Conservation (phyloP, 1,139 yeast species). For the Lodderomyces beijingensis region DNA sequence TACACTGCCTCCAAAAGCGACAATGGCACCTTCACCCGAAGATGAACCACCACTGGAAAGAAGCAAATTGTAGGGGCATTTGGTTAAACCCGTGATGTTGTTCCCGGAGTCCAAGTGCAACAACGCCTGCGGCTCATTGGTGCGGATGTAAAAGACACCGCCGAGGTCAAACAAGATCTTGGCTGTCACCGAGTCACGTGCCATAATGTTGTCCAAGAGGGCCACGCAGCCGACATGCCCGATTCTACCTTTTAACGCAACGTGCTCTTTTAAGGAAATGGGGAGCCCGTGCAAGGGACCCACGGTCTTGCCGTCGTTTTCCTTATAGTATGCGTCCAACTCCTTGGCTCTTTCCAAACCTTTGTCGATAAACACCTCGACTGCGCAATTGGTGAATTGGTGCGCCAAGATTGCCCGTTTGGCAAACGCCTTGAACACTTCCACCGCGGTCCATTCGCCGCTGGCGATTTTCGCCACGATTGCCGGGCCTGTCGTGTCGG, state of each 20-base stretch:
- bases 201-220: constrained; percentile 44
- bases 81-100: constrained; percentile 30
- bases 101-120: constrained; percentile 37
- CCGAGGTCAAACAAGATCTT: constrained; percentile 24
- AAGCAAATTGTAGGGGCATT: constrained; percentile 27
- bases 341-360: constrained; percentile 26
- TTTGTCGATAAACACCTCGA: constrained; percentile 33
- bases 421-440: constrained; percentile 47
- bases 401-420: constrained; percentile 47
- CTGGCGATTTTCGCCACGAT: constrained; percentile 33
- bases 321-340: constrained; percentile 24
- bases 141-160: constrained; percentile 31
- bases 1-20: constrained; percentile 35
- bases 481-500: constrained; percentile 37
- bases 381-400: constrained; percentile 37
- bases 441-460: constrained; percentile 35
- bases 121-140: constrained; percentile 35
- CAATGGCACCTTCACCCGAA: constrained; percentile 37
- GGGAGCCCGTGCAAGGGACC: constrained; percentile 41
- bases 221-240: constrained; percentile 64
- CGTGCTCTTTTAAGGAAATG: constrained; percentile 48
- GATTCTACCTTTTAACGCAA: constrained; percentile 51
- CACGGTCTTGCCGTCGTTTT: constrained; percentile 17
- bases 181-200: constrained; percentile 25
- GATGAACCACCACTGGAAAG: constrained; percentile 36